These are phyloP conservation scores for Cladochytrium replicatum DNA, from an alignment of 192 early-diverging fungal genomes.

Conservation along the genomic window DNA sequence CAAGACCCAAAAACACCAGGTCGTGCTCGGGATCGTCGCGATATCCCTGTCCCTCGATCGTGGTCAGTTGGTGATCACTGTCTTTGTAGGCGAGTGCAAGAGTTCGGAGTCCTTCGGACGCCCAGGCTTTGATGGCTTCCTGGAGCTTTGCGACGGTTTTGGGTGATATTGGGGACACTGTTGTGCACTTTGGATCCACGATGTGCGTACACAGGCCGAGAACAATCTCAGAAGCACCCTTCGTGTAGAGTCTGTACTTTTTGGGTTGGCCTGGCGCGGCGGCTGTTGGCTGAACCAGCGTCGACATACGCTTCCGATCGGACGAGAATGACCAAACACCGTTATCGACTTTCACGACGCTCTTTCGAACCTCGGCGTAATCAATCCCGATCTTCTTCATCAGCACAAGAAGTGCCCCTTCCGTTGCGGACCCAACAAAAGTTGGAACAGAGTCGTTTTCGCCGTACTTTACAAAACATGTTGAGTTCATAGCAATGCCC, in stretches of 20 bases:
- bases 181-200: slow-evolving; percentile 19
- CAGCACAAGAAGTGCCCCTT: slow-evolving; percentile 47
- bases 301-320: slow-evolving; percentile 48
- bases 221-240: slow-evolving; percentile 52
- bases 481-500: slow-evolving; percentile 42
- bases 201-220: slow-evolving; percentile 41
- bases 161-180: slow-evolving; percentile 12
- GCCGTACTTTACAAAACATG: slow-evolving; percentile 43
- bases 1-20: slow-evolving; percentile 38
- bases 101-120: slow-evolving; percentile 44
- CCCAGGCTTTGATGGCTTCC: slow-evolving; percentile 43
- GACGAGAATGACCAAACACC: slow-evolving; percentile 48
- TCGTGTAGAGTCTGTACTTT: slow-evolving; percentile 40
- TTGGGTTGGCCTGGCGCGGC: not conserved
- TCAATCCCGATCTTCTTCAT: slow-evolving; percentile 30
- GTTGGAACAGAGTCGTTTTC: slow-evolving; percentile 21
- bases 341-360: slow-evolving; percentile 32
- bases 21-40: slow-evolving; percentile 40
- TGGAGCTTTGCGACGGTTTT: slow-evolving; percentile 19
- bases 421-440: slow-evolving; percentile 50
- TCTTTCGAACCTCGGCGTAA: slow-evolving; percentile 30
- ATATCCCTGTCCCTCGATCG: slow-evolving; percentile 14
- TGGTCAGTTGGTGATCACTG: slow-evolving; percentile 26
- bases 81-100: slow-evolving; percentile 44
- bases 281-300: slow-evolving; percentile 23